A percentile compares a stretch with the other conserved stretches of the same genome.
These are phyloP conservation scores for Penicillium sp. DNA, from an alignment of 2,329 filamentous ascomycete species.

Conservation along the genomic window DNA sequence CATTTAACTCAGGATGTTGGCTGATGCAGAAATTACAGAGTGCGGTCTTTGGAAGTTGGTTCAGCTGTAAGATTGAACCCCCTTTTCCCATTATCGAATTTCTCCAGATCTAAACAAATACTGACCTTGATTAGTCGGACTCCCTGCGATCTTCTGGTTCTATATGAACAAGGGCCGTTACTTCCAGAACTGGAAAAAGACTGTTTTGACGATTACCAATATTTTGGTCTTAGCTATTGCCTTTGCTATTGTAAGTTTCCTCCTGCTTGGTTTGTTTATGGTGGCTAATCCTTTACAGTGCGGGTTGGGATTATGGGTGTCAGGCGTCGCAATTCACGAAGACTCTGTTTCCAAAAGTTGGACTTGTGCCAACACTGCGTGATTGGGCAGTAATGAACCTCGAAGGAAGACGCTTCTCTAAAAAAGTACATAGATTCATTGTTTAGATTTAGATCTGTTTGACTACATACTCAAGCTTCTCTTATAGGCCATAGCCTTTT, in stretches of 20 bases:
- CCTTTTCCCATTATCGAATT: not conserved
- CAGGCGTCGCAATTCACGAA: slow-evolving; percentile 28
- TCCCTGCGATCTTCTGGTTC: slow-evolving; percentile 41
- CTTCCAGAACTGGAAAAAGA: slow-evolving; percentile 31
- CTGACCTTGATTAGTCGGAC: slow-evolving; percentile 31
- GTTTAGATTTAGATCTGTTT: not conserved
- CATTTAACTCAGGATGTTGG: not conserved
- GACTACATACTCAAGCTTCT: too few species aligned
- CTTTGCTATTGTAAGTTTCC: slow-evolving; percentile 22
- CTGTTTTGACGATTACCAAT: slow-evolving; percentile 27
- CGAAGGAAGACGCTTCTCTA: not conserved
- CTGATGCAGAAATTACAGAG: slow-evolving; percentile 30
- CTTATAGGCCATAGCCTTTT: not conserved
- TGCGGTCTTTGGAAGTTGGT: slow-evolving; percentile 65
- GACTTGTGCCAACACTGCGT: slow-evolving; percentile 28
- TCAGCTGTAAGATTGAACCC: slow-evolving; percentile 48
- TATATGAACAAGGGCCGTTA: slow-evolving; percentile 35
- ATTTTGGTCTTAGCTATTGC: slow-evolving; percentile 21
- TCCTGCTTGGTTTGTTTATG: not conserved
- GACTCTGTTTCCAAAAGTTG: slow-evolving; percentile 24
- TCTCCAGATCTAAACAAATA: not conserved
- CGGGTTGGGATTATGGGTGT: slow-evolving; percentile 28
- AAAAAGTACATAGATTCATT: not conserved
- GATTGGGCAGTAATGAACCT: not conserved
- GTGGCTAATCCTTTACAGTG: slow-evolving; percentile 20